Conservation (phyloP, 1,284 basidiomycete genomes). For the Irpex lacteus region DNA sequence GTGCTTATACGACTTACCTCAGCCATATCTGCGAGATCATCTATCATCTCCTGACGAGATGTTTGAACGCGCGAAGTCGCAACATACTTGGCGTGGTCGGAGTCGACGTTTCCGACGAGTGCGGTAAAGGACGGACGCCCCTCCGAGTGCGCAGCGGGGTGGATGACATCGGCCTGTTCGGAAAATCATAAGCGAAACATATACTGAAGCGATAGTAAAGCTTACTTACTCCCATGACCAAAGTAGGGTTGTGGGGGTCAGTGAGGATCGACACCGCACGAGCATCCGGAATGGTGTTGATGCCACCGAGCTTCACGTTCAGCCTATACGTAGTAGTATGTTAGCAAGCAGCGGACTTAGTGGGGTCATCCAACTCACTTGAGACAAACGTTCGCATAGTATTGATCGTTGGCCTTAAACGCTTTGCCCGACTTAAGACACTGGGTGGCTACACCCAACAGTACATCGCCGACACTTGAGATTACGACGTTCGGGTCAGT, state of each 20-base stretch:
- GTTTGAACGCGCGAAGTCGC: slow-evolving; percentile 62
- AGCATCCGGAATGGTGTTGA: slow-evolving; percentile 70
- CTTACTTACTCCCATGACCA: slow-evolving; percentile 64
- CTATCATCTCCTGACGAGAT: slow-evolving; percentile 72
- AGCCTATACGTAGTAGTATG: slow-evolving; percentile 42
- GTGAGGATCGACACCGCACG: slow-evolving; percentile 58
- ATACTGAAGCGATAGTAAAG: background rate
- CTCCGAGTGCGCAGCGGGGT: slow-evolving; percentile 71
- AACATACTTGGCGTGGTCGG: slow-evolving; percentile 52
- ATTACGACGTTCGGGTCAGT: background rate
- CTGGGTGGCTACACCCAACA: slow-evolving; percentile 64
- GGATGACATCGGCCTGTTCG: slow-evolving; percentile 72
- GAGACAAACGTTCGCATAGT: slow-evolving; percentile 75
- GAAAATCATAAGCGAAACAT: slow-evolving; percentile 2
- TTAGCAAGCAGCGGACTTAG: background rate
- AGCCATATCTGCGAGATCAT: slow-evolving; percentile 62
- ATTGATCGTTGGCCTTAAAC: slow-evolving; percentile 62
- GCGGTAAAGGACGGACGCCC: slow-evolving; percentile 75
- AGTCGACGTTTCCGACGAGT: slow-evolving; percentile 73
- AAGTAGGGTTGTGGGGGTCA: slow-evolving; percentile 66
- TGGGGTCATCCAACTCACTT: slow-evolving; percentile 47
- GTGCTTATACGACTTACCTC: slow-evolving; percentile 33
- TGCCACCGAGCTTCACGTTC: slow-evolving; percentile 79
- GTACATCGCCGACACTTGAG: background rate
- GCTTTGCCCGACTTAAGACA: slow-evolving; percentile 68